Conservation (phyloP, 163 green algal genomes). For the Chlorella variabilis region DNA sequence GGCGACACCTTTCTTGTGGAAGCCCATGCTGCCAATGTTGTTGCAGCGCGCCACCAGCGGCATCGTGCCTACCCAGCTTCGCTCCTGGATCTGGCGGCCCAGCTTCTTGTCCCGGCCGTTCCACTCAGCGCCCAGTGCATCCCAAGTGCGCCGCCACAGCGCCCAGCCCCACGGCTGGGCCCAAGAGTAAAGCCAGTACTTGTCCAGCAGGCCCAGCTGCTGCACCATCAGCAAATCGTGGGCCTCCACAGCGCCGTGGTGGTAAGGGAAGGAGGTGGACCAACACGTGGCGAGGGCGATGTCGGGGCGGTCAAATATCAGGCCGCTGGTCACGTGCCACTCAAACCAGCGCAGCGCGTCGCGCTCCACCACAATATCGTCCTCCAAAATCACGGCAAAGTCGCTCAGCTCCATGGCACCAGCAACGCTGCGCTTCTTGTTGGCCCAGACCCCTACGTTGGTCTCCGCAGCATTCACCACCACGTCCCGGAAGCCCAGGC, state of each 20-base stretch:
- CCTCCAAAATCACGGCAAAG: slow-evolving; percentile 23
- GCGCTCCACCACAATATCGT: slow-evolving; percentile 10
- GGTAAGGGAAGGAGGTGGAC: slow-evolving; percentile 22
- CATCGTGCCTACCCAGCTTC: slow-evolving; percentile 19
- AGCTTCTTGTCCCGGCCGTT: slow-evolving; percentile 19
- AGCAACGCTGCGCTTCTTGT: slow-evolving; percentile 29
- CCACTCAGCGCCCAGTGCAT: slow-evolving; percentile 6
- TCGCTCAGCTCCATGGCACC: slow-evolving; percentile 14
- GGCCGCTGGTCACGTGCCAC: slow-evolving; percentile 32
- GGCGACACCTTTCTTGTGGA: neutral
- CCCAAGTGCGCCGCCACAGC: slow-evolving; percentile 32
- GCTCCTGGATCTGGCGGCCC: neutral
- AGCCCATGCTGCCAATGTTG: slow-evolving; percentile 33
- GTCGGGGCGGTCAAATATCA: slow-evolving; percentile 11
- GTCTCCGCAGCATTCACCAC: neutral
- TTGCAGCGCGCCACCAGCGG: slow-evolving; percentile 31
- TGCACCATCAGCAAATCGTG: slow-evolving; percentile 6
- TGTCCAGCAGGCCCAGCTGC: slow-evolving; percentile 29
- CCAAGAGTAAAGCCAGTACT: slow-evolving; percentile 27
- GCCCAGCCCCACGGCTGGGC: slow-evolving; percentile 32
- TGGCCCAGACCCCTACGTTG: slow-evolving; percentile 33
- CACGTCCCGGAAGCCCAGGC: slow-evolving; percentile 4
- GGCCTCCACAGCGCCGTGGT: neutral
- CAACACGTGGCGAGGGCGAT: slow-evolving; percentile 34
- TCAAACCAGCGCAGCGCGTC: slow-evolving; percentile 39